Evolutionary conservation across 192 early-diverging fungal genomes (phyloP).

Genomic region (Glomus cerebriforme): DNA sequence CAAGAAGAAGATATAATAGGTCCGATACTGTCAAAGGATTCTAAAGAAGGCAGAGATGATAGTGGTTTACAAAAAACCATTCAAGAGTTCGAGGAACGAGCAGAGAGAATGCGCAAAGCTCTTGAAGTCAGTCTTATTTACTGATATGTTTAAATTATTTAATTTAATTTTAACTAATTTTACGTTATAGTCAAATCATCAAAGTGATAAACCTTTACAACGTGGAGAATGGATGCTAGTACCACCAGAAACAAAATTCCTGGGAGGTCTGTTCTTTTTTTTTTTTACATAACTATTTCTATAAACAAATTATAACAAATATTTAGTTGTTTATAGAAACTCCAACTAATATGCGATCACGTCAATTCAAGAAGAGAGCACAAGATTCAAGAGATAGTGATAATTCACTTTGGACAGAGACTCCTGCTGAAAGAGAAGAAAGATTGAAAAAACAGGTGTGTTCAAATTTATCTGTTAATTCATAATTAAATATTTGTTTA

Average conservation of each 20-base stretch:
- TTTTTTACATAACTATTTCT: background rate
- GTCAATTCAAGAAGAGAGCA: conserved; percentile 48
- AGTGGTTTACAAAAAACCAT: conserved; percentile 36
- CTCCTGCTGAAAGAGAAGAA: conserved; percentile 51
- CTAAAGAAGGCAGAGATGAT: conserved; percentile 7
- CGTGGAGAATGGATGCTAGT: conserved; percentile 67
- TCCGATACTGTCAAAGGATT: conserved; percentile 38
- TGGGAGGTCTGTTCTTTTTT: conserved; percentile 31
- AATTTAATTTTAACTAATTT: background rate
- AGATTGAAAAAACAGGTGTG: conserved; percentile 23
- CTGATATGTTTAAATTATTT: background rate
- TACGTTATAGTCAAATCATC: background rate
- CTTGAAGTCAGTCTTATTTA: conserved; percentile 32
- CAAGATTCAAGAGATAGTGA: conserved; percentile 44
- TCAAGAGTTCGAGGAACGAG: conserved; percentile 42
- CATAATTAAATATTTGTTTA: background rate
- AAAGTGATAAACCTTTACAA: conserved; percentile 29
- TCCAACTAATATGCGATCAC: conserved; percentile 35
- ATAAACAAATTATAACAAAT: background rate
- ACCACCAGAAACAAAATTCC: conserved; percentile 51
- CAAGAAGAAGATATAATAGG: conserved; percentile 44
- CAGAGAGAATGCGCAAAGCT: conserved; percentile 44
- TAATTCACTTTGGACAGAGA: conserved; percentile 60
- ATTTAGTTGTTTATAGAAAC: conserved; percentile 5
- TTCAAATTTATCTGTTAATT: background rate